A percentile compares a stretch with the other conserved stretches of the same genome.
These are phyloP conservation scores for Heliamphora pulchella DNA, from an alignment of 179 eudicot genomes.

Conservation along the genomic window DNA sequence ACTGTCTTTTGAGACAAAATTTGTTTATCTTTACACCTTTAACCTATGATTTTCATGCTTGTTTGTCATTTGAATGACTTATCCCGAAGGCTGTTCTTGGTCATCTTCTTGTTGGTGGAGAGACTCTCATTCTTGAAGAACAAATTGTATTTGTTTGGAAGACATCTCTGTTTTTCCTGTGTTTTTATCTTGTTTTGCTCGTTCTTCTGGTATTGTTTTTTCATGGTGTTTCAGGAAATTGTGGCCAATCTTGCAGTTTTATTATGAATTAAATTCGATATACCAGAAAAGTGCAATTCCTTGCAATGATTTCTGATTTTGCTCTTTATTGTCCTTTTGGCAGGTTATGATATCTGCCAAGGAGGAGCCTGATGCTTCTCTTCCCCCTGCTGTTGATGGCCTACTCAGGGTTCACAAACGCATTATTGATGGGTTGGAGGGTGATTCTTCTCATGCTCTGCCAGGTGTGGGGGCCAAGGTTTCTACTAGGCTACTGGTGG, in stretches of 20 bases:
- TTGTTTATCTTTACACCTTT: too few relatives aligned
- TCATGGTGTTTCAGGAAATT: background rate
- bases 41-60: too few relatives aligned
- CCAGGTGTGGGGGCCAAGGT: constrained; percentile 44
- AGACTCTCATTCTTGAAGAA: background rate
- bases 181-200: background rate
- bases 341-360: constrained; percentile 92
- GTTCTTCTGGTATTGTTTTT: background rate
- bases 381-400: constrained; percentile 87
- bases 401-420: constrained; percentile 77
- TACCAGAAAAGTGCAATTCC: background rate
- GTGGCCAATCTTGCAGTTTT: background rate
- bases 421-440: constrained; percentile 67
- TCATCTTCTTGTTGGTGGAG: background rate
- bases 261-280: background rate
- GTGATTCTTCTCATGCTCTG: constrained; percentile 53
- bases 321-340: constrained; percentile 1
- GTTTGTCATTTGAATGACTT: background rate
- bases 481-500: constrained; percentile 72
- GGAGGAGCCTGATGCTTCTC: constrained; percentile 75
- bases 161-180: background rate
- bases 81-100: background rate
- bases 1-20: too few relatives aligned
- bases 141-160: background rate
- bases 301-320: constrained; percentile 7